phyloP scores from a whole-genome alignment of 2,329 filamentous ascomycete genomes.

The Aureobasidium sp. region DNA sequence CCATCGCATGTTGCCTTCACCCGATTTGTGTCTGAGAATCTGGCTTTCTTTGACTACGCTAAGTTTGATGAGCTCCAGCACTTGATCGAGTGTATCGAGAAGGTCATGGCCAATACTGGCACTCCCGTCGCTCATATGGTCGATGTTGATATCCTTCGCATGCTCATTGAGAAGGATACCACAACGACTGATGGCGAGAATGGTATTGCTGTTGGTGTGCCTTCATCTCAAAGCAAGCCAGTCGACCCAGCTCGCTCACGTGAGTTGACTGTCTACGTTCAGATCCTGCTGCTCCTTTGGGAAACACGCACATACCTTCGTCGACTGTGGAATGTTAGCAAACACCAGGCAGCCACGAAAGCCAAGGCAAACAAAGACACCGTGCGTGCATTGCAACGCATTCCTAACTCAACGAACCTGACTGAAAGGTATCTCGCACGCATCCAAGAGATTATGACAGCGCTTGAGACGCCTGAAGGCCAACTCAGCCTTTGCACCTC shows the following conservation, averaged over 20 bases:
- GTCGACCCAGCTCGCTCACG: slow-evolving; percentile 46
- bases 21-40: slow-evolving; percentile 81
- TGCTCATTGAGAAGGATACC: slow-evolving; percentile 45
- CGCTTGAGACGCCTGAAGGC: slow-evolving; percentile 54
- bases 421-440: slow-evolving; percentile 78
- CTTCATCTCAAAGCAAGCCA: background rate
- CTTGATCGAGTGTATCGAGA: slow-evolving; percentile 69
- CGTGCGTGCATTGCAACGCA: slow-evolving; percentile 43
- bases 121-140: slow-evolving; percentile 78
- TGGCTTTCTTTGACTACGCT: slow-evolving; percentile 85
- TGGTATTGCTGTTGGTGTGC: background rate
- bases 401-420: slow-evolving; percentile 62
- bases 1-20: slow-evolving; percentile 66
- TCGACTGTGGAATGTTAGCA: slow-evolving; percentile 66
- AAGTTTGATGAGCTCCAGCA: slow-evolving; percentile 74
- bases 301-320: slow-evolving; percentile 75
- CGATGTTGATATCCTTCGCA: slow-evolving; percentile 72
- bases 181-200: slow-evolving; percentile 8
- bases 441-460: slow-evolving; percentile 55
- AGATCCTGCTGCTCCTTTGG: slow-evolving; percentile 76
- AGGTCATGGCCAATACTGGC: slow-evolving; percentile 76
- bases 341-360: slow-evolving; percentile 48
- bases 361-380: slow-evolving; percentile 41
- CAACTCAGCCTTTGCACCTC: slow-evolving; percentile 69
- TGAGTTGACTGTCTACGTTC: slow-evolving; percentile 64